Evolutionary conservation across 148 eudicot genomes (phyloP).

Genomic region (Camellia japonica): DNA sequence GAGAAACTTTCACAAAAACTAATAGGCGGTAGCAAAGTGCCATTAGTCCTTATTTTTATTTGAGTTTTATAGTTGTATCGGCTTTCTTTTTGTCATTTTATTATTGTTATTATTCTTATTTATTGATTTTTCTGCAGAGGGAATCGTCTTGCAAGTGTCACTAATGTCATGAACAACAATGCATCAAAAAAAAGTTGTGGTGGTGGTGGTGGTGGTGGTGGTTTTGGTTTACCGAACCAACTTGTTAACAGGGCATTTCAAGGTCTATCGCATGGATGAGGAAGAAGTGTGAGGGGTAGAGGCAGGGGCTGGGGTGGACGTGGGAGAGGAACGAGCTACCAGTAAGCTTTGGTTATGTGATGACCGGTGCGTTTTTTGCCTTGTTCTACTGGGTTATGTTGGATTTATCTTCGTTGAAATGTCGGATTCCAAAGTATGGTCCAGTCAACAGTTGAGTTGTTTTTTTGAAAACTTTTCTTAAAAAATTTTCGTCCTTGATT

Average conservation of each 20-base stretch:
- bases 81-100: not conserved
- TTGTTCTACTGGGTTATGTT: too few relatives aligned
- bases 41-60: too few relatives aligned
- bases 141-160: constrained; percentile 50
- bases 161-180: constrained; percentile 54
- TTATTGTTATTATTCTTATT: not conserved
- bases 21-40: too few relatives aligned
- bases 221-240: constrained; percentile 35
- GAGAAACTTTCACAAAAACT: too few relatives aligned
- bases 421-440: too few relatives aligned
- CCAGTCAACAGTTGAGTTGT: too few relatives aligned
- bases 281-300: constrained; percentile 48
- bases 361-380: too few relatives aligned
- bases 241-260: constrained; percentile 48
- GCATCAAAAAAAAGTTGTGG: constrained; percentile 54
- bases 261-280: constrained; percentile 43
- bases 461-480: too few relatives aligned
- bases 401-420: too few relatives aligned
- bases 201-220: constrained; percentile 42
- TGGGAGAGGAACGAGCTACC: constrained; percentile 62
- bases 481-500: too few relatives aligned
- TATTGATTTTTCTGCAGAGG: constrained; percentile 33
- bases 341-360: constrained; percentile 18
- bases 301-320: constrained; percentile 66
- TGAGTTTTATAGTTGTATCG: not conserved